Evolutionary conservation across 805 yeast species (phyloP), one percentile per base, ranked within the genome.

Genomic region (Priceomyces haplophilus): DNA sequence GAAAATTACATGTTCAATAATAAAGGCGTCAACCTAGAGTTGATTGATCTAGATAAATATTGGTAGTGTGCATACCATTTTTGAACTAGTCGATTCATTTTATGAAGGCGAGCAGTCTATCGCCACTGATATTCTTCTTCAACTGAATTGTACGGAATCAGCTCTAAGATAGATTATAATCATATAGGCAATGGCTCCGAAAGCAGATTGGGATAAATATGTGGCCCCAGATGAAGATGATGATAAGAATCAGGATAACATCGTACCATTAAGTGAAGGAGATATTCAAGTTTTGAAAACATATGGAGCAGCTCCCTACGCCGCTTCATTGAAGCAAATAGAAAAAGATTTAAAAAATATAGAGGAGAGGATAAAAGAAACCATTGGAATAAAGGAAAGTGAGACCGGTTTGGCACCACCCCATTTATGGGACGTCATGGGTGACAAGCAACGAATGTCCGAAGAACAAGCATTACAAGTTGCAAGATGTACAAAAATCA

Each of bases 321-420:
- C 90, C 43, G 71, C 78, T 36, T 74, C 82, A 47, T 79, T 93
- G 58, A 91, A 90, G 63, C 75, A 74, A 48, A 83, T 88, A 42
- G 98, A 91, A 59, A 80, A 82, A 55, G 99, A 93, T 65, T 76
- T 95, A 55, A 85, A 85, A 58, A 83, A 78, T 30, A 76, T 93
- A 46, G 97, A 91, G 62, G 75, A 79, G 17, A 80, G 89, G 52
- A 95, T 95, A 56, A 91, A 91, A 61, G 97, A 91, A 61, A 91
- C 88, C 64, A 86, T 90, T 44, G 99, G 99, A 37, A 76, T 86
- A 53, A 86, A 87, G 60, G 99, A 93, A 65, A 82, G 93, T 58
- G 98, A 93, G 65, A 91, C 99, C 1, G 99, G 99, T n/a, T 74
- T 93, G 48, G 88, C 98, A 15, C 90, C 96, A 40, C 96, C 97